These are phyloP conservation scores for Zygotorulaspora danielsina DNA, from an alignment of 805 yeast genomes.

Conservation along the genomic window DNA sequence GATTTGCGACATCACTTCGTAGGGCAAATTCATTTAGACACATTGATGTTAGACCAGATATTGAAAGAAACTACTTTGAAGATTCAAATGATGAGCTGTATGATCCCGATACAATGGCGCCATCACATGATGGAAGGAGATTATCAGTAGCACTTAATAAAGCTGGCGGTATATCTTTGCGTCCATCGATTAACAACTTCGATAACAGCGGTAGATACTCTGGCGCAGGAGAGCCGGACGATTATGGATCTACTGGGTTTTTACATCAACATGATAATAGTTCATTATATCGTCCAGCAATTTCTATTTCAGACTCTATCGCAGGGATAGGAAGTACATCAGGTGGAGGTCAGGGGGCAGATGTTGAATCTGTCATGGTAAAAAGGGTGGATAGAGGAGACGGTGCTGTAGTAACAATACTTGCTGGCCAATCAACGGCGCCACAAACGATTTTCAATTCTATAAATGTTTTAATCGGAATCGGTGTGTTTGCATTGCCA, in stretches of 20 bases:
- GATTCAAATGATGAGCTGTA: conserved; percentile 57
- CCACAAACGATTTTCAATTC: conserved; percentile 77
- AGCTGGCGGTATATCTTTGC: conserved; percentile 22
- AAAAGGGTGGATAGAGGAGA: conserved; percentile 64
- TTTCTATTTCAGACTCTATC: conserved; percentile 44
- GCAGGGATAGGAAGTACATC: conserved; percentile 42
- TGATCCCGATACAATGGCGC: conserved; percentile 66
- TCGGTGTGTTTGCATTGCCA: conserved; percentile 71
- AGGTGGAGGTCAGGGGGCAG: conserved; percentile 30
- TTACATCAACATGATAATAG: conserved; percentile 28
- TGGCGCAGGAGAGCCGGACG: conserved; percentile 38
- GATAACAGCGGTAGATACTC: conserved; percentile 19
- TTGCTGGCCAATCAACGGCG: conserved; percentile 78
- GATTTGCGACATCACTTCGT: conserved; percentile 73
- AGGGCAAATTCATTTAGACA: conserved; percentile 74
- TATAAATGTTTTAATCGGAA: conserved; percentile 70
- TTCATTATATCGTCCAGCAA: conserved; percentile 36
- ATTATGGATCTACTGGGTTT: conserved; percentile 39
- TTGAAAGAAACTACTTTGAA: conserved; percentile 58
- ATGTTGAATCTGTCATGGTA: conserved; percentile 49
- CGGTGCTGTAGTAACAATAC: conserved; percentile 65
- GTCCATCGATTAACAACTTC: conserved; percentile 27
- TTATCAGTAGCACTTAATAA: conserved; percentile 49
- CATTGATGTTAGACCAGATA: conserved; percentile 40
- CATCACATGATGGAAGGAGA: conserved; percentile 59